Percentiles rank a stretch among this genome's conserved stretches.
These are phyloP conservation scores for Caloboletus firmus DNA, from an alignment of 1,284 basidiomycete genomes.

Conservation along the genomic window DNA sequence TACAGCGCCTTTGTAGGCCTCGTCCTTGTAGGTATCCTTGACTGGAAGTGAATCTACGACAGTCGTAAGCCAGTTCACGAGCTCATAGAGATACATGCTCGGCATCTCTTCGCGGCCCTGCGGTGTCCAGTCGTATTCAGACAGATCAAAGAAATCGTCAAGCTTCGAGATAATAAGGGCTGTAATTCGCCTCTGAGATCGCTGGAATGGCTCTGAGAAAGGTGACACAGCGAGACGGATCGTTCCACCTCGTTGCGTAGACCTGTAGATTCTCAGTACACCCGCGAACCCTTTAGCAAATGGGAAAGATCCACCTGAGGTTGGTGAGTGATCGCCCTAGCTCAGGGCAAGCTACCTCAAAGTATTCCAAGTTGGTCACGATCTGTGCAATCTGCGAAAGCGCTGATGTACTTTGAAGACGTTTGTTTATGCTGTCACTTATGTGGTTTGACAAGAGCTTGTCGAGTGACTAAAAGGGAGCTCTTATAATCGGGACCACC, in stretches of 20 bases:
- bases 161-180: slow-evolving; percentile 87
- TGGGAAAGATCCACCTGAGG: slow-evolving; percentile 54
- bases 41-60: slow-evolving; percentile 93
- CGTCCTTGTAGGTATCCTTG: slow-evolving; percentile 81
- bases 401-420: slow-evolving; percentile 73
- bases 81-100: slow-evolving; percentile 92
- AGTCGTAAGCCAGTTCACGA: slow-evolving; percentile 94
- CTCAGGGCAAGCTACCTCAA: slow-evolving; percentile 83
- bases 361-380: slow-evolving; percentile 91
- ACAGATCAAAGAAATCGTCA: slow-evolving; percentile 94
- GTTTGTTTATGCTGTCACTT: slow-evolving; percentile 71
- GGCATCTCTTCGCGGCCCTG: slow-evolving; percentile 64
- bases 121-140: slow-evolving; percentile 94
- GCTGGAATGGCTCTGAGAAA: slow-evolving; percentile 69
- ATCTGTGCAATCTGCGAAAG: slow-evolving; percentile 96
- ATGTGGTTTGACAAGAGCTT: slow-evolving; percentile 82
- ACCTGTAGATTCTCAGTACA: slow-evolving; percentile 42
- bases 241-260: slow-evolving; percentile 80
- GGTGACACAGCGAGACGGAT: slow-evolving; percentile 69
- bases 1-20: slow-evolving; percentile 85
- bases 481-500: slow-evolving; percentile 4
- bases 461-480: slow-evolving; percentile 72
- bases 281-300: neutral
- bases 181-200: slow-evolving; percentile 79
- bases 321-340: slow-evolving; percentile 86